Base-by-base conservation (phyloP, 805 yeast species). In the Kazachstania bromeliacearum region DNA sequence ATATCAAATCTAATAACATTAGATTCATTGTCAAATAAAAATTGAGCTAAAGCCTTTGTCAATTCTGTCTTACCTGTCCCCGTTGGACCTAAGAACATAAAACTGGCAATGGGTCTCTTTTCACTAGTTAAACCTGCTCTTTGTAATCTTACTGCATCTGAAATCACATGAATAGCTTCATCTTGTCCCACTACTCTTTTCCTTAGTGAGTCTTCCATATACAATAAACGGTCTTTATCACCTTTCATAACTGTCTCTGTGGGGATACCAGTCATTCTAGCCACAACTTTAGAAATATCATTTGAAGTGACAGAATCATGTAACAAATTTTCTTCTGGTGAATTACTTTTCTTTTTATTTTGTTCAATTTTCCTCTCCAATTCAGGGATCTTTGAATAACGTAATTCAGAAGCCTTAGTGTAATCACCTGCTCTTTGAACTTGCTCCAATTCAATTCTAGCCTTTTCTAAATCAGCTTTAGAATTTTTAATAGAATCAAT, bases 41-140 rank as follows among this genome's bases (percentile, higher is more conserved):
- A 92, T 49, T 85, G 87, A 2, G 97, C 95, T 39, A 89, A 70
- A 0, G 94, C 79, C 59, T 92, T 89, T 6, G 96, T 88, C 35
- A 92, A 70, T 59, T 92, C 97, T 0, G 98, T 92, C 61, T 89
- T 89, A 64, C 98, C 98, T 0, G 97, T 89, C 64, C 98, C 98
- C 0, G 98, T 92, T 36, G 98, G 97, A 16, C 98, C 98, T 46
- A 92, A 67, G 61, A 92, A 92, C 81, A 89, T 80, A 60, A 92
- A 92, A 37, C 95, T 82, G 1, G 96, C 97, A 50, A 89, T 88
- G 5, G 98, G 98, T 42, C 96, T 73, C 60, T 83, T 83, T 44
- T 87, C 95, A 57, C 84, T 82, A 7, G 97, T 89, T 41, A 89
- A 72, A 1, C 98, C 98, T 0, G 98, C 98, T 53, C 98, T 74